phyloP scores from a whole-genome alignment of 192 early-diverging fungal genomes.

The Mortierella claussenii region DNA sequence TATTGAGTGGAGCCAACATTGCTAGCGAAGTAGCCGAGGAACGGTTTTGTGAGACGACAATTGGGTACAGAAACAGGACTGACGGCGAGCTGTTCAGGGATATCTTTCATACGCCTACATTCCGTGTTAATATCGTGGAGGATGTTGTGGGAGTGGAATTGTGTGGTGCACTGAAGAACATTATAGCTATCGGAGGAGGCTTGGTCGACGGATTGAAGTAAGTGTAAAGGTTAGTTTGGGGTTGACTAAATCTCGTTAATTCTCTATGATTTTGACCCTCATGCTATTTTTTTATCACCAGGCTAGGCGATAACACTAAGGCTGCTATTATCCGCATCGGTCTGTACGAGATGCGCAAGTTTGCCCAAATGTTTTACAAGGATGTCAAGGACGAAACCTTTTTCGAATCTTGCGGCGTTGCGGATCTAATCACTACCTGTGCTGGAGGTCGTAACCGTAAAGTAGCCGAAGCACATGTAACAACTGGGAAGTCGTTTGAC shows the following conservation, averaged over 20 bases:
- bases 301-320: constrained; percentile 93
- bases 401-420: constrained; percentile 96
- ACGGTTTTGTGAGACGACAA: constrained; percentile 95
- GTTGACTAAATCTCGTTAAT: no score
- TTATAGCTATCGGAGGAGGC: constrained; percentile 97
- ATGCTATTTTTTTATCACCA: background rate
- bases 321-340: constrained; percentile 97
- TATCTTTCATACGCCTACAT: constrained; percentile 90
- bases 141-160: constrained; percentile 95
- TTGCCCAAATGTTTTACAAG: constrained; percentile 83
- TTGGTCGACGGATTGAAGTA: constrained; percentile 91
- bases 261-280: no score
- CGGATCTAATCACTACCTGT: constrained; percentile 96
- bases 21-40: constrained; percentile 94
- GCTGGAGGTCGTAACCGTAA: constrained; percentile 94
- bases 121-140: constrained; percentile 83
- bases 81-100: constrained; percentile 84
- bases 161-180: constrained; percentile 98
- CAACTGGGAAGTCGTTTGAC: constrained; percentile 92
- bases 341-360: constrained; percentile 94
- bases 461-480: constrained; percentile 90
- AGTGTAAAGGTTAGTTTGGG: no score
- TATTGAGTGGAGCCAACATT: constrained; percentile 97
- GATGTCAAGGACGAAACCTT: constrained; percentile 93
- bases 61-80: constrained; percentile 75